Evolutionary conservation across 768 basidiomycete species (phyloP).

Genomic region (Mycena haematopus): DNA sequence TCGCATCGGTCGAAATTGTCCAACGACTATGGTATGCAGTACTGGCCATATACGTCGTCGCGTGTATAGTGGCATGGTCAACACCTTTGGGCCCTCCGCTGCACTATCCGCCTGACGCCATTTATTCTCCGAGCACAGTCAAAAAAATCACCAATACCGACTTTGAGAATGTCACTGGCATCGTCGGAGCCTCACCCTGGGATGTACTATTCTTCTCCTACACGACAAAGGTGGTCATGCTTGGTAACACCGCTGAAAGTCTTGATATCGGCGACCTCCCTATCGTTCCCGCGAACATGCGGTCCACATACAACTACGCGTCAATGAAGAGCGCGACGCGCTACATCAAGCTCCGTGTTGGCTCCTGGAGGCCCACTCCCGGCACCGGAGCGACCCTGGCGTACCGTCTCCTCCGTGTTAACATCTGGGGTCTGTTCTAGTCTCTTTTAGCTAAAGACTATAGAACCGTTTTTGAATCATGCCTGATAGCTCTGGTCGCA

Average conservation of each 20-base stretch:
- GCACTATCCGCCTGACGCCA: conserved; percentile 72
- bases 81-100: conserved; percentile 78
- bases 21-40: conserved; percentile 58
- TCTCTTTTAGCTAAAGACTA: neutral
- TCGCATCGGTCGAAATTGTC: conserved; percentile 35
- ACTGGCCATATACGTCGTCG: conserved; percentile 55
- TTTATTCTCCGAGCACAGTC: conserved; percentile 78
- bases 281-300: conserved; percentile 77
- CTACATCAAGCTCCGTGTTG: conserved; percentile 54
- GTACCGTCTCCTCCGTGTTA: conserved; percentile 67
- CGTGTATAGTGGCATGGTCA: conserved; percentile 48
- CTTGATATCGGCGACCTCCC: conserved; percentile 91
- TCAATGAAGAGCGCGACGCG: conserved; percentile 66
- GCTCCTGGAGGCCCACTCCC: conserved; percentile 61
- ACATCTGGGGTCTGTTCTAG: conserved; percentile 37
- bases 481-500: conserved; percentile 37
- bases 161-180: conserved; percentile 75
- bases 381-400: conserved; percentile 71
- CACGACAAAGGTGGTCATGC: conserved; percentile 86
- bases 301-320: conserved; percentile 67
- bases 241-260: conserved; percentile 74
- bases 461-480: neutral
- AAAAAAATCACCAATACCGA: conserved; percentile 63
- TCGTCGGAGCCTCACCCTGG: conserved; percentile 64
- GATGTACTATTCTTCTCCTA: conserved; percentile 82